Evolutionary conservation across 768 basidiomycete genomes (phyloP), one percentile per base, ranked within the genome.

Genomic region (Hericium rajendrae): DNA sequence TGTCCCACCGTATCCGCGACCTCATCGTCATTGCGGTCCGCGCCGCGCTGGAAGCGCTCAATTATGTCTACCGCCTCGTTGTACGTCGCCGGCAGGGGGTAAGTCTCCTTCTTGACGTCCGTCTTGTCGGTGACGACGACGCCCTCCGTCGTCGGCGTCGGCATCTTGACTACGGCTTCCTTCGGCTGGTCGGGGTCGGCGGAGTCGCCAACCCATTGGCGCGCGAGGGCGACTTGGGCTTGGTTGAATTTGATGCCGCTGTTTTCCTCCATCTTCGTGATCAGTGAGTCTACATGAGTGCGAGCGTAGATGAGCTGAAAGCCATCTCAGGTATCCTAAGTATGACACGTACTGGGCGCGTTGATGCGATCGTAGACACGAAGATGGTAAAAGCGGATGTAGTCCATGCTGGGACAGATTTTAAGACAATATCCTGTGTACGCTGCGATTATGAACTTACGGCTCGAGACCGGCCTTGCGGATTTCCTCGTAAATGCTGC

Each of bases 341-440:
- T 11, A 22, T 5, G 5, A 68, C 65, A 59, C 84, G 85, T 71
- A 60, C 73, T 69, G 1, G 90, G 87, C 0, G 86, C 85, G 65
- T 93, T 94, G 66, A 94, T 90, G 24, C 94, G 78, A 67, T 97
- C 94, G 67, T 94, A 99, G 1, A 86, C 75, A 32, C 97, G 81
- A 24, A 99, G 77, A 71, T 98, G 93, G 73, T 90, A 97, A 78
- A 97, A 92, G 11, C 85, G 80, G 63, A 97, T 88, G 67, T 87
- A 94, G 57, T 94, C 85, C 72, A 74, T 65, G n/a, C 91, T 91
- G 60, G 10, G 26, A 20, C 2, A 16, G 22, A 18, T 8, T 53
- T 37, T 49, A 10, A 48, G 2, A 15, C 38, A 26, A 22, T 18
- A 50, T 37, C 20, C 11, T 1, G 13, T 22, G 20, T 6, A 38